Percentiles rank a stretch among this genome's conserved stretches.
Conservation (phyloP, 768 basidiomycete genomes). For the Rickenella mellea region DNA sequence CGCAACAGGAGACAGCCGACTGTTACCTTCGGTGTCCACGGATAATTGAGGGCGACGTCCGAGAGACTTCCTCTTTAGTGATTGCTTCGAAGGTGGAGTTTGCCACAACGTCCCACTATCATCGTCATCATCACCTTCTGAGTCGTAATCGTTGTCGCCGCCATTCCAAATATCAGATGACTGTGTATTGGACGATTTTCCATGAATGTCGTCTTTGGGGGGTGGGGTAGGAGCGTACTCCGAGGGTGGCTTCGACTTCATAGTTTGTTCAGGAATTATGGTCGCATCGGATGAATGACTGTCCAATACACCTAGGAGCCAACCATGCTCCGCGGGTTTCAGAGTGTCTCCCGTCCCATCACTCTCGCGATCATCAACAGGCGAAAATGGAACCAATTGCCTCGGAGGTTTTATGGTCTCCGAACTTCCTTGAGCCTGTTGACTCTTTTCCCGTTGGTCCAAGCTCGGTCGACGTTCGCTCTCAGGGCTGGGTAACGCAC, state of each 20-base stretch:
- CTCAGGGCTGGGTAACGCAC: neutral
- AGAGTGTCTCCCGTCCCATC: conserved; percentile 20
- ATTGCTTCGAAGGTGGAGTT: conserved; percentile 25
- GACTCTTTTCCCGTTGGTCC: neutral
- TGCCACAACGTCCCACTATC: conserved; percentile 36
- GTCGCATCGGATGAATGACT: conserved; percentile 8
- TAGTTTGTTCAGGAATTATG: conserved; percentile 1
- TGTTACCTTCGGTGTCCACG: conserved; percentile 30
- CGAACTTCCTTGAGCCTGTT: neutral
- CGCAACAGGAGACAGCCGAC: conserved; percentile 11
- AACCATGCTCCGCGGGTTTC: conserved; percentile 21
- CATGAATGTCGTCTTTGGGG: neutral
- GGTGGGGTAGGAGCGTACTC: conserved; percentile 9
- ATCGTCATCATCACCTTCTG: conserved; percentile 35
- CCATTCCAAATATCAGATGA: conserved; percentile 8
- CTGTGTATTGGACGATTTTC: neutral
- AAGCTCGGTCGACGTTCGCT: neutral
- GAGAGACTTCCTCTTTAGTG: conserved; percentile 17
- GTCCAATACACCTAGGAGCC: conserved; percentile 16
- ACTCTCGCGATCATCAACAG: conserved; percentile 1
- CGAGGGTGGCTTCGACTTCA: conserved; percentile 6
- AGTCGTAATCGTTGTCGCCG: conserved; percentile 30
- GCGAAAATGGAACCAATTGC: neutral
- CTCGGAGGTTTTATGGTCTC: neutral
- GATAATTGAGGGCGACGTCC: conserved; percentile 33